Base-by-base conservation (phyloP, 2,329 filamentous ascomycete genomes). In the Penicillium sp. region DNA sequence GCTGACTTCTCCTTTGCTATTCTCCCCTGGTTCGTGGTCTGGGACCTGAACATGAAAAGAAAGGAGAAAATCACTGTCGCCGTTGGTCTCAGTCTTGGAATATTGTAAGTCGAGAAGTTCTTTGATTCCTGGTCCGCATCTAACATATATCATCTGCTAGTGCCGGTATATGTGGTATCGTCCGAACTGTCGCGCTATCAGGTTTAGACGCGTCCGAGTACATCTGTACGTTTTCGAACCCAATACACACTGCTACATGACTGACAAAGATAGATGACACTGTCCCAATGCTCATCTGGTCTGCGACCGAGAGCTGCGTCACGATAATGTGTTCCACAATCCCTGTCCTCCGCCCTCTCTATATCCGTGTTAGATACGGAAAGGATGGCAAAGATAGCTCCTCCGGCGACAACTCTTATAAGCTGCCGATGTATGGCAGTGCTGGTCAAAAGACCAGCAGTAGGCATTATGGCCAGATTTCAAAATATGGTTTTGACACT, bases 41-140 rank as follows among this genome's bases (percentile, higher is more conserved):
- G 77, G 75, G 70, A 73, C 0, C 57, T 80, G 8, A 74, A 77
- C 31, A 80, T 80, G 76, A 74, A 75, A 14, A 72, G 65, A n/a
- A 70, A 75, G 16, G 78, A 81, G 43, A 80, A 79, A 64, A 69
- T 79, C 24, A 69, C 78, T n/a, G 73, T 80, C 9, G 71, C 76
- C 0, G 63, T 68, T 21, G 75, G 77, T 51, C 73, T 80, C 44
- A 80, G 78, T 45, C 59, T 79, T 3, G 77, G 77, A 5, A 61
- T 79, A 5, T 73, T 79, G 76, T 75, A 63, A 64, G 71, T 62
- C 24, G 4, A n/a, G 10, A 3, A 14, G 14, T n/a, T 5, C 35
- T n/a, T 9, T n/a, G 8, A 37, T n/a, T 9, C 7, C n/a, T 37
- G 16, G 35, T n/a, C 3, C 22, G 4, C 21, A 14, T 43, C 35